Conservation (phyloP, 257 asterid genomes). For the Petunia secreta region DNA sequence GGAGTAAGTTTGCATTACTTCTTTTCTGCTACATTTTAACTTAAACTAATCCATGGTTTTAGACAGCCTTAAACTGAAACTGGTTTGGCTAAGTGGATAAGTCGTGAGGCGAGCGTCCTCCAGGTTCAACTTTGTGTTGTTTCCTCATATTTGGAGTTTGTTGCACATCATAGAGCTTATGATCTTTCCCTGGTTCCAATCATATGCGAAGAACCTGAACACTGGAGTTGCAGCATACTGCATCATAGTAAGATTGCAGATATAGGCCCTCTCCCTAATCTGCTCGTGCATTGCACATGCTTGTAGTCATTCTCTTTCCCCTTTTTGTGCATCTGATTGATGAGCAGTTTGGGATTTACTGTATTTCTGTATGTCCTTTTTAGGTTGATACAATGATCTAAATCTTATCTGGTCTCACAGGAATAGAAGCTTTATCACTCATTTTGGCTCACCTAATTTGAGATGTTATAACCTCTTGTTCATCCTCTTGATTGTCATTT, state of each 20-base stretch:
- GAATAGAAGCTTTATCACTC: not conserved
- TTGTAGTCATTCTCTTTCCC: not conserved
- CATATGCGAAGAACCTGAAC: not conserved
- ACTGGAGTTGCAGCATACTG: not conserved
- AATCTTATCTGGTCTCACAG: not conserved
- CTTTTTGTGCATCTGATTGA: conserved; percentile 4
- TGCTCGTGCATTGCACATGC: not conserved
- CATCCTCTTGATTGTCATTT: not conserved
- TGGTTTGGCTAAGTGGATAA: conserved; percentile 7
- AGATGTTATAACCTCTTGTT: not conserved
- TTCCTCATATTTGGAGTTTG: not conserved
- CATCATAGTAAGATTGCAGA: not conserved
- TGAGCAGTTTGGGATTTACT: conserved; percentile 7
- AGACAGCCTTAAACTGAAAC: conserved; percentile 16
- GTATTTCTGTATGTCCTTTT: not conserved
- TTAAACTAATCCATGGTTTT: conserved; percentile 2
- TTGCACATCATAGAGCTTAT: not conserved
- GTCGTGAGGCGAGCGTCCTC: not conserved
- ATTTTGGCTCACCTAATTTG: not conserved
- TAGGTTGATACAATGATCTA: not conserved
- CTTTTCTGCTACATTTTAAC: not conserved
- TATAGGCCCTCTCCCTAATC: not conserved
- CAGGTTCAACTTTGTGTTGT: conserved; percentile 13
- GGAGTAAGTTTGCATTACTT: not conserved
- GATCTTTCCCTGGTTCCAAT: conserved; percentile 21